Evolutionary conservation across 805 yeast species (phyloP), one percentile per base, ranked within the genome.

Genomic region (Kazachstania kunashirensis): DNA sequence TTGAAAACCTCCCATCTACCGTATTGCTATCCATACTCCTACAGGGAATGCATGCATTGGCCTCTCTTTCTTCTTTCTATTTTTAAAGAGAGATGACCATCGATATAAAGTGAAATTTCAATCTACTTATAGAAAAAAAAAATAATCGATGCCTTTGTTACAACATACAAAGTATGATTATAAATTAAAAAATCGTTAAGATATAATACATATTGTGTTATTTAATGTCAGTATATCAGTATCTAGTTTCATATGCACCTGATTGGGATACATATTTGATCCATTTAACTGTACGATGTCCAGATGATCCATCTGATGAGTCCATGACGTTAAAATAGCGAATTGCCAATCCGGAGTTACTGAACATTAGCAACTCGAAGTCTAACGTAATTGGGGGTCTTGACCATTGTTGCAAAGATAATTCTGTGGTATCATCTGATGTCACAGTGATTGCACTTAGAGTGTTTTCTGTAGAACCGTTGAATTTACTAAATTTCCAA

Each of bases 161-260:
- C 14, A n/a, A 25, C 9, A 14, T 5, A 25, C n/a, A 25, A 12
- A 25, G 4, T 5, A 8, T 13, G 16, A 13, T 7, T 13, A 25
- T 7, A 25, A 25, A 25, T 13, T 12, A n/a, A 25, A 25, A 10
- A 29, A n/a, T n/a, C n/a, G n/a, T n/a, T n/a, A n/a, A n/a, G n/a
- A n/a, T n/a, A n/a, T n/a, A n/a, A 17, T 16, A 27, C n/a, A 20
- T 15, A 13, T 19, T n/a, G n/a, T n/a, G n/a, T n/a, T n/a, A n/a
- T n/a, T n/a, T n/a, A n/a, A n/a, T n/a, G n/a, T n/a, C n/a, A n/a
- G n/a, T 8, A 14, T 7, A 9, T 29, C 23, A 80, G 44, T 77
- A 77, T 38, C 96, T 66, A 8, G 84, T 68, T 43, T 88, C 96
- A 48, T 84, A 86, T 6, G 81, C 72, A 0, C 95, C 95, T 0